A percentile compares a stretch with the other conserved stretches of the same genome.
Conservation (phyloP, 2,329 filamentous ascomycete genomes). For the Aspergillus luchuensis region DNA sequence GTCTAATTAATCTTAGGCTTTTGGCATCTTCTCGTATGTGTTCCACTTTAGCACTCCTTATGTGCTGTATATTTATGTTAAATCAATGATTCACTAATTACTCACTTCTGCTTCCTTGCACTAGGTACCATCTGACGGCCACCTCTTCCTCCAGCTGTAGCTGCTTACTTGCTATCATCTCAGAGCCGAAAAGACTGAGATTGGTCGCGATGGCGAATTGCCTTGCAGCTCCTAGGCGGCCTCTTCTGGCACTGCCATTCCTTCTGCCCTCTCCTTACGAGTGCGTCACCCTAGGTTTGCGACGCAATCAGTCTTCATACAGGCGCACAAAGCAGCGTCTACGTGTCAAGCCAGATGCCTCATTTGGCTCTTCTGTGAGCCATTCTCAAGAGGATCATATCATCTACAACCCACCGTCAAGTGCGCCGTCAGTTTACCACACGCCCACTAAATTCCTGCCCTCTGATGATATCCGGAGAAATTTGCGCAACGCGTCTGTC, state of each 20-base stretch:
- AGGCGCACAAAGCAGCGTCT: slow-evolving; percentile 54
- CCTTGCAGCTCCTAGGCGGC: slow-evolving; percentile 35
- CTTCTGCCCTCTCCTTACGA: slow-evolving; percentile 43
- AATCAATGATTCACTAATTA: not conserved
- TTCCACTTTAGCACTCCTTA: not conserved
- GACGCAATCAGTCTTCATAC: slow-evolving; percentile 53
- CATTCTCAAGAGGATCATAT: slow-evolving; percentile 55
- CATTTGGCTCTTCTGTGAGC: slow-evolving; percentile 46
- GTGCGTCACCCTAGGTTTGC: slow-evolving; percentile 33
- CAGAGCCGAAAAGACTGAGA: not conserved
- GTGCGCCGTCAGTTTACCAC: slow-evolving; percentile 63
- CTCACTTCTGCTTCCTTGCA: not conserved
- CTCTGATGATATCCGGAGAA: slow-evolving; percentile 56
- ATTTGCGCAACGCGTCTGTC: slow-evolving; percentile 44
- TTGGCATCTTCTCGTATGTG: not conserved
- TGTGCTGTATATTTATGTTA: no score
- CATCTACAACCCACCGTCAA: slow-evolving; percentile 68
- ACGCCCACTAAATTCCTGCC: slow-evolving; percentile 68
- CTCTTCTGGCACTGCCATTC: slow-evolving; percentile 41
- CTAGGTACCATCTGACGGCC: not conserved
- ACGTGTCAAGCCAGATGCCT: slow-evolving; percentile 55
- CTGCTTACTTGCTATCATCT: not conserved
- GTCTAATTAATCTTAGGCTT: not conserved
- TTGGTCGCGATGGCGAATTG: slow-evolving; percentile 31
- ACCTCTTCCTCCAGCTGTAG: not conserved